phyloP scores from a whole-genome alignment of 2,329 filamentous ascomycete species.

The Aspergillus pseudoterreus region DNA sequence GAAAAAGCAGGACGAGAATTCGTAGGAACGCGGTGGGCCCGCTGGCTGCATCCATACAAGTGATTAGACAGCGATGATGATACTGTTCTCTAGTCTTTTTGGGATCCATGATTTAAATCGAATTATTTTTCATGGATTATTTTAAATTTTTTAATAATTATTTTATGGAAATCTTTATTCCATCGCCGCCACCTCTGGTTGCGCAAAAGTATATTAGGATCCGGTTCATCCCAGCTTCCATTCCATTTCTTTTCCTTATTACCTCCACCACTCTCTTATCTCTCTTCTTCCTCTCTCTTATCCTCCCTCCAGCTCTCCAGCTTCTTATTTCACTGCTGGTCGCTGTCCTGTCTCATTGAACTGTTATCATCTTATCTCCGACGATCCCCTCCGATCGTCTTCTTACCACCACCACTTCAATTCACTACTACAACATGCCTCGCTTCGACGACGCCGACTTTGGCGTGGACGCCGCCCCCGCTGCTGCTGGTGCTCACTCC shows the following conservation, averaged over 20 bases:
- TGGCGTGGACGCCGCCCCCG: slow-evolving; percentile 35
- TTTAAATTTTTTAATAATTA: not conserved
- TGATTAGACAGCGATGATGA: slow-evolving; percentile 1
- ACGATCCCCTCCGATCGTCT: slow-evolving; percentile 1
- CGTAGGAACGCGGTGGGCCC: slow-evolving; percentile 26
- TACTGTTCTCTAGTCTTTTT: not conserved
- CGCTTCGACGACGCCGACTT: slow-evolving; percentile 58
- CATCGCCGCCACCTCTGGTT: slow-evolving; percentile 12
- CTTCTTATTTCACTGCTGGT: not conserved
- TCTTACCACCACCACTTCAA: slow-evolving; percentile 5
- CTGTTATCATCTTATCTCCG: not conserved
- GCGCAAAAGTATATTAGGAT: slow-evolving; percentile 8
- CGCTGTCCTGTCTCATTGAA: not conserved
- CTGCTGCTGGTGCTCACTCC: slow-evolving; percentile 19
- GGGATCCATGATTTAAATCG: no score
- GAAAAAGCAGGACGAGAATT: slow-evolving; percentile 35
- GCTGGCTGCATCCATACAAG: slow-evolving; percentile 13
- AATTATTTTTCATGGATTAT: not conserved
- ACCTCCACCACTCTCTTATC: not conserved
- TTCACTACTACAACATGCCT: slow-evolving; percentile 49
- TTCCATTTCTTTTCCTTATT: not conserved
- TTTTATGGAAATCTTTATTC: not conserved
- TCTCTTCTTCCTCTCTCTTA: slow-evolving; percentile 6
- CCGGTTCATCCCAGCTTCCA: slow-evolving; percentile 2
- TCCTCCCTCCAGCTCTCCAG: not conserved